These are phyloP conservation scores for Penicillium sp. DNA, from an alignment of 2,329 filamentous ascomycete genomes.

Conservation along the genomic window DNA sequence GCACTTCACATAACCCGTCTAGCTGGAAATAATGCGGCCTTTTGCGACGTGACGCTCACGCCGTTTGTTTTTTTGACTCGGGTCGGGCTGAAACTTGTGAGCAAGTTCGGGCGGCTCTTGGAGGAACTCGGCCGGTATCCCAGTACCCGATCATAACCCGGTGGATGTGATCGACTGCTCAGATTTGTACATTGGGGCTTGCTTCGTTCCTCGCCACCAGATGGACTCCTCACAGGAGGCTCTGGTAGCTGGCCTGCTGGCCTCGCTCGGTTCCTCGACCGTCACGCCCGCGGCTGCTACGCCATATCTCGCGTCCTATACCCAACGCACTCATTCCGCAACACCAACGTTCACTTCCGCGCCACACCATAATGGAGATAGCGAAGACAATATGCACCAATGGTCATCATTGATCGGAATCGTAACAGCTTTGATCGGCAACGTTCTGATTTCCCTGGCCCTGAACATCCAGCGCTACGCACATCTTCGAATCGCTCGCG, in stretches of 20 bases:
- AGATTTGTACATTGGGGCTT: neutral
- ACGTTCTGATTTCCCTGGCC: constrained; percentile 89
- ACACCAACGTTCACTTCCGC: constrained; percentile 16
- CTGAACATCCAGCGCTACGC: constrained; percentile 96
- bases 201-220: constrained; percentile 2
- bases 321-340: constrained; percentile 13
- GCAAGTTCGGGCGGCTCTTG: constrained; percentile 8
- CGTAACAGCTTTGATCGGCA: constrained; percentile 84
- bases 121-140: constrained; percentile 6
- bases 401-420: constrained; percentile 98
- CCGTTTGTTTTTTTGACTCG: constrained; percentile 7
- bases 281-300: constrained; percentile 23
- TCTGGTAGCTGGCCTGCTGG: constrained; percentile 30
- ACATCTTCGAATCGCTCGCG: constrained; percentile 76
- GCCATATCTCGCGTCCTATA: constrained; percentile 15
- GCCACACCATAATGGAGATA: constrained; percentile 21
- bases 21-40: constrained; percentile 20
- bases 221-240: constrained; percentile 30
- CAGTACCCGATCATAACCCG: constrained; percentile 2
- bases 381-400: constrained; percentile 27
- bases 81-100: constrained; percentile 9
- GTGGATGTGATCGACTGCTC: constrained; percentile 2
- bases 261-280: constrained; percentile 25
- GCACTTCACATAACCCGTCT: too few species aligned
- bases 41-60: constrained; percentile 19